These are phyloP conservation scores for Candida stauntonica DNA, from an alignment of 805 yeast genomes.

Conservation along the genomic window DNA sequence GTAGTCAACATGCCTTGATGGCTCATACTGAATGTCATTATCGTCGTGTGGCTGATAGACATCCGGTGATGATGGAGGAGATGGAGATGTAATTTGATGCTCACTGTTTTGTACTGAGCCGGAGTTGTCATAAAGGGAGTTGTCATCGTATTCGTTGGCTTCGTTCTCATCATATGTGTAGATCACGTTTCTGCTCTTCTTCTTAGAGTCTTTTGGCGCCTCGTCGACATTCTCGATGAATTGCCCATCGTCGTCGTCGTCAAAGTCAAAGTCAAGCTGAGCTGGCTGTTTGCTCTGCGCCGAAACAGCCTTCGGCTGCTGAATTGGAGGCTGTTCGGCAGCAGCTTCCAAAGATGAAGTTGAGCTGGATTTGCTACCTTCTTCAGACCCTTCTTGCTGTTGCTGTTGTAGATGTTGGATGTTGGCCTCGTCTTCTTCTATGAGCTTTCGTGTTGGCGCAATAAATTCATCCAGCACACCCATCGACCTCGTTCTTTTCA, in stretches of 20 bases:
- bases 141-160: constrained; percentile 17
- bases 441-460: constrained; percentile 39
- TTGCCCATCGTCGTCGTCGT: constrained; percentile 17
- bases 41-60: constrained; percentile 61
- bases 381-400: background rate
- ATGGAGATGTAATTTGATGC: constrained; percentile 39
- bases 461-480: constrained; percentile 73
- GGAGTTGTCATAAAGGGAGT: constrained; percentile 14
- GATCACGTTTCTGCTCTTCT: constrained; percentile 15
- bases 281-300: background rate
- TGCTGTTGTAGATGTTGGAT: constrained; percentile 1
- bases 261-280: constrained; percentile 5
- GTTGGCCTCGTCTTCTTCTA: constrained; percentile 29
- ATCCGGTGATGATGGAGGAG: constrained; percentile 30
- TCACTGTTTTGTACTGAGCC: constrained; percentile 28
- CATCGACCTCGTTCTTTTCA: constrained; percentile 78
- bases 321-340: too few species aligned
- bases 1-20: constrained; percentile 90
- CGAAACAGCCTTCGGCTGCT: background rate
- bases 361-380: background rate
- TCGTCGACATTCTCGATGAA: constrained; percentile 25
- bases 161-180: constrained; percentile 18
- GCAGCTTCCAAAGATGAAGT: background rate
- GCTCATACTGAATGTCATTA: constrained; percentile 71
- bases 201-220: constrained; percentile 3